Evolutionary conservation across 2,329 filamentous ascomycete genomes (phyloP), one percentile per base, ranked within the genome.

Genomic region (Xylaria sp.): DNA sequence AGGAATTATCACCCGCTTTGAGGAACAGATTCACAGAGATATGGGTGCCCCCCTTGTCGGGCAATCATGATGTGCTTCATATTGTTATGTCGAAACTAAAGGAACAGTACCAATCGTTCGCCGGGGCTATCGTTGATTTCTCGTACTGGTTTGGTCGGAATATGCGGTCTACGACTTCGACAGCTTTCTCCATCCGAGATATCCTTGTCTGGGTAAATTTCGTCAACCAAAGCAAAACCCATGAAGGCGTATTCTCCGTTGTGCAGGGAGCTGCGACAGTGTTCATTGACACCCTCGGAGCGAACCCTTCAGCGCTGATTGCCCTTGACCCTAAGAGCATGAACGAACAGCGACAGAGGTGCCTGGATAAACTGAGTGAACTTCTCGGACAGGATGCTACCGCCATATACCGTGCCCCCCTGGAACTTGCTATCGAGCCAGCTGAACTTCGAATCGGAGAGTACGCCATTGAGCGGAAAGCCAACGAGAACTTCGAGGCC

Each of bases 1-100:
- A 93, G 67, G 94, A 99, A 73, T 82, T 99, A 10, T 99, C 94
- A 0, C 94, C 94, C 2, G 95, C 94, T 11, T 78, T 99, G 61
- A 84, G 94, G 51, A 99, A 99, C 72, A 90, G 94, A 61, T 96
- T 99, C 72, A 99, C 94, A 0, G 94, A 99, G 74, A 97, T 99
- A 7, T 99, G 94, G 94, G 94, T 97, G 0, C 92, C 94, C 1
- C 84, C 92, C 1, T 78, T 97, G 60, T 92, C 91, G 0, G 90
- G 93, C 61, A 83, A 85, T 55, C 87, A 92, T 35, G 95, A 99
- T 71, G 87, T 97, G 39, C 76, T 92, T 18, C 89, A 95, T 49
- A 99, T 99, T 65, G 85, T 97, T 13, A 78, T 81, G 55, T 85
- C 87, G 10, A 97, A 96, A 72, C 79, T 99, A 16, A 74, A 75